Conservation (phyloP, 805 yeast genomes). For the Hanseniaspora valbyensis region DNA sequence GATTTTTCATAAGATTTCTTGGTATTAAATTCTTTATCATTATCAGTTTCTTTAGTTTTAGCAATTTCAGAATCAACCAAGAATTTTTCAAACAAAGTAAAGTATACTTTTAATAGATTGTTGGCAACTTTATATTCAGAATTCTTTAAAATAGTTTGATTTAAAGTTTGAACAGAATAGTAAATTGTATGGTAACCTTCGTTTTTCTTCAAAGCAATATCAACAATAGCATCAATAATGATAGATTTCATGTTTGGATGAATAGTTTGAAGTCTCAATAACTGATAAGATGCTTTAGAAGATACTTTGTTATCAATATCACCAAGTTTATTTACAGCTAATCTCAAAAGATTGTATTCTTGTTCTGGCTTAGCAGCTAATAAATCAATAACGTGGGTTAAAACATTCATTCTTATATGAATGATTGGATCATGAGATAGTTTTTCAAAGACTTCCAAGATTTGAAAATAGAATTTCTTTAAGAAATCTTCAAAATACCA, state of each 20-base stretch:
- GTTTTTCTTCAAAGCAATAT: conserved; percentile 59
- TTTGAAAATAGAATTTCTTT: conserved; percentile 62
- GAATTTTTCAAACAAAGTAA: conserved; percentile 73
- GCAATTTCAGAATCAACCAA: conserved; percentile 36
- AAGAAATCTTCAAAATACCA: conserved; percentile 84
- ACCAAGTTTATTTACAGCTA: conserved; percentile 90
- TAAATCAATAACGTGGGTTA: conserved; percentile 67
- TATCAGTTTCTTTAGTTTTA: conserved; percentile 33
- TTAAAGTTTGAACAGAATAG: conserved; percentile 76
- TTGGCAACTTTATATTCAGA: conserved; percentile 76
- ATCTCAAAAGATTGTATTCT: conserved; percentile 76
- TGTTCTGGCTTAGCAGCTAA: conserved; percentile 87
- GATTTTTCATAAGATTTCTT: conserved; percentile 40
- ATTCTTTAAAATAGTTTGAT: conserved; percentile 80
- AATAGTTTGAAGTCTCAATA: conserved; percentile 70
- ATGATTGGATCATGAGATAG: conserved; percentile 84
- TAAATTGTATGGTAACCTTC: conserved; percentile 82
- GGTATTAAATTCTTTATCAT: conserved; percentile 23
- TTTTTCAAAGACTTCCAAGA: conserved; percentile 65
- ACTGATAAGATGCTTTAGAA: conserved; percentile 72
- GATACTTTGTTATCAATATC: conserved; percentile 85
- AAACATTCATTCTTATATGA: conserved; percentile 69
- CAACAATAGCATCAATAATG: conserved; percentile 67
- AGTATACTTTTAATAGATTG: conserved; percentile 68
- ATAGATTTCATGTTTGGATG: conserved; percentile 94